Evolutionary conservation across 495 filamentous ascomycete genomes (phyloP).

Genomic region (Trichoderma gamsii): DNA sequence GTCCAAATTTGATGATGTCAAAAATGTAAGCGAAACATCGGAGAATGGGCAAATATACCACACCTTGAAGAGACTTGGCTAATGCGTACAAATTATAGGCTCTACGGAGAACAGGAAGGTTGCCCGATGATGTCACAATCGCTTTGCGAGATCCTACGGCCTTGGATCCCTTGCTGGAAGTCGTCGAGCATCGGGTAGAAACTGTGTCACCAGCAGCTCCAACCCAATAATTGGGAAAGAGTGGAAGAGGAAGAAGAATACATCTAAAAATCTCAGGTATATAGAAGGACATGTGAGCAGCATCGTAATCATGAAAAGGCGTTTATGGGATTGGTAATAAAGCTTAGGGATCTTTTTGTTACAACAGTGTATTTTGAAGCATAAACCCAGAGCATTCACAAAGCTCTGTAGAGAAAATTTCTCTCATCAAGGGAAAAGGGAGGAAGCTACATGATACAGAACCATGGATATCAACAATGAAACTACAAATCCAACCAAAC

Average conservation of each 20-base stretch:
- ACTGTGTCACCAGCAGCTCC: slow-evolving; percentile 32
- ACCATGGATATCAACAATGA: slow-evolving; percentile 13
- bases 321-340: neutral
- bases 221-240: slow-evolving; percentile 14
- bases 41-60: too few relatives aligned
- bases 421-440: neutral
- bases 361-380: neutral
- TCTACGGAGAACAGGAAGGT: slow-evolving; percentile 54
- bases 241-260: slow-evolving; percentile 16
- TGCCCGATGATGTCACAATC: slow-evolving; percentile 64
- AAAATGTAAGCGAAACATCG: slow-evolving; percentile 49
- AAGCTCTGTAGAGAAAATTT: neutral
- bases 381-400: neutral
- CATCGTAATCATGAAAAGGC: neutral
- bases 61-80: neutral
- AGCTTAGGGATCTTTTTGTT: neutral
- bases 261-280: neutral
- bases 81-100: slow-evolving; percentile 8
- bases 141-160: slow-evolving; percentile 79
- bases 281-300: neutral
- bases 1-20: slow-evolving; percentile 67
- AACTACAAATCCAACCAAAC: slow-evolving; percentile 6
- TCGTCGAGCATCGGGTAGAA: slow-evolving; percentile 53
- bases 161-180: slow-evolving; percentile 64
- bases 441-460: slow-evolving; percentile 8